phyloP scores from a whole-genome alignment of 768 basidiomycete species.

The Symmetrospora coprosmae region DNA sequence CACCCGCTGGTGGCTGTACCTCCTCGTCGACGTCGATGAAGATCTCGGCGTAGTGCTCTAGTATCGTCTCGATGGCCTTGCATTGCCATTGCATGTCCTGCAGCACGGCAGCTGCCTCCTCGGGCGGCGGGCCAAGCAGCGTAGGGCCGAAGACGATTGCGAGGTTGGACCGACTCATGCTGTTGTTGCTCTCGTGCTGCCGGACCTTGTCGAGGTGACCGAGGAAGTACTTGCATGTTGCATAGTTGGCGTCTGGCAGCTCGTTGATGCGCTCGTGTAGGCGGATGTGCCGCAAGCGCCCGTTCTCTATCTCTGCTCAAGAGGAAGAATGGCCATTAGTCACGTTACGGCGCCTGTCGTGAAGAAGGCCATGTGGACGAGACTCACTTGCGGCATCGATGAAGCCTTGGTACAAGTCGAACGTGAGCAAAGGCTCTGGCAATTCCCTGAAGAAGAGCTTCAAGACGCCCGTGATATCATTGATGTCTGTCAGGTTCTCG shows the following conservation, averaged over 20 bases:
- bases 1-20: no score
- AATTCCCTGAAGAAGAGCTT: constrained; percentile 95
- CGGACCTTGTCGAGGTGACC: constrained; percentile 62
- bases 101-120: constrained; percentile 37
- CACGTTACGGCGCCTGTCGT: no score
- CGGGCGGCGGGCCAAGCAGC: constrained; percentile 57
- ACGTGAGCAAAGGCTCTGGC: constrained; percentile 81
- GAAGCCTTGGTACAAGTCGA: constrained; percentile 71
- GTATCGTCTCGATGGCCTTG: constrained; percentile 82
- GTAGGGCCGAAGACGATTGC: constrained; percentile 98
- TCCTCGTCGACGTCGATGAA: constrained; percentile 60
- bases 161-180: constrained; percentile 46
- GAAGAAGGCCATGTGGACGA: neutral
- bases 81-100: constrained; percentile 43
- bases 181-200: constrained; percentile 55
- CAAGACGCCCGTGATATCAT: constrained; percentile 81
- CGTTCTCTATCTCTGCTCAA: constrained; percentile 68
- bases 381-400: constrained; percentile 83
- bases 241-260: constrained; percentile 95
- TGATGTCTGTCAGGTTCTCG: constrained; percentile 89
- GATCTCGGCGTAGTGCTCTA: constrained; percentile 87
- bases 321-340: neutral
- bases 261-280: constrained; percentile 96
- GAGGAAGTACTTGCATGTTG: constrained; percentile 86
- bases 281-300: constrained; percentile 83